Evolutionary conservation across 2,329 filamentous ascomycete genomes (phyloP), one percentile per base, ranked within the genome.

Genomic region (Venturiaceae sp.): DNA sequence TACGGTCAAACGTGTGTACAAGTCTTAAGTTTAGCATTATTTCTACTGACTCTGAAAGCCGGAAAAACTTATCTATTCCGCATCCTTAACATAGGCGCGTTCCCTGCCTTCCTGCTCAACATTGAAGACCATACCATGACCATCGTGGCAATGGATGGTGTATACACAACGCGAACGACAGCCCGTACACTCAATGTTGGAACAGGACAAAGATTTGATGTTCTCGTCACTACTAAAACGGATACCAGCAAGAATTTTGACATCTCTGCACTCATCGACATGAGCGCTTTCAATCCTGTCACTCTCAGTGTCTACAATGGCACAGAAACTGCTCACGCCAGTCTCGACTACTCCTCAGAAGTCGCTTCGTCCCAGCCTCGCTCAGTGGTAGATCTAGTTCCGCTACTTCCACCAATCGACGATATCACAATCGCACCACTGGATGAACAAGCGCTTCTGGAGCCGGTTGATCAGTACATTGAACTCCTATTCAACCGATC

Each of bases 391-490:
- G 55, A 23, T 16, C 30, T 23, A 7, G n/a, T 21, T 5, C 23
- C 53, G 26, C 14, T 39, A 19, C 87, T 46, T 14, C 41, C 41
- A 28, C 9, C 41, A 3, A 46, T 46, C 60, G 89, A 95, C 65
- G 91, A 95, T 66, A 83, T 88, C 62, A 78, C 72, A 0, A 79
- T 95, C 0, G 77, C 85, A 0, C 87, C 91, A 0, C 77, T 81
- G 58, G 89, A 95, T 66, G 80, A 82, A 47, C 41, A 14, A 28
- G 72, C 77, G 8, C 74, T 86, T 3, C 78, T 85, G 5, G 77
- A 79, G 1, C 74, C 83, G 7, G 84, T 88, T 0, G 82, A 87
- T 69, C 78, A 83, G 7, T 34, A 59, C 7, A 59, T 59, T 33
- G 11, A n/a, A 8, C 6, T 59, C 13, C 6, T 11, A 16, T 19